These are phyloP conservation scores for Cystofilobasidium ferigula DNA, from an alignment of 768 basidiomycete species.

Conservation along the genomic window DNA sequence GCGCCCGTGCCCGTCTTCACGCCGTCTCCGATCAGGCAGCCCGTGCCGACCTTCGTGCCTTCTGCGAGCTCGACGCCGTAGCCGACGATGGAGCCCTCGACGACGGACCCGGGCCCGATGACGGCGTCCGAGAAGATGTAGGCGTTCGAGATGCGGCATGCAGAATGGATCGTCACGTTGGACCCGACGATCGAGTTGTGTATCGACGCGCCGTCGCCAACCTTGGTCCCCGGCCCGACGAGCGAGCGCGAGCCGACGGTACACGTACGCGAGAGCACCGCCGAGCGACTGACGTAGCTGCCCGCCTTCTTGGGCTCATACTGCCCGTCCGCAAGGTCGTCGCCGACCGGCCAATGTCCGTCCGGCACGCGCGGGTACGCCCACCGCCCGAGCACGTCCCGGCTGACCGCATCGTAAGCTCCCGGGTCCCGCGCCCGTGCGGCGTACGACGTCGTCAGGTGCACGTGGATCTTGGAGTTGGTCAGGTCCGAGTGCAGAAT, in stretches of 20 bases:
- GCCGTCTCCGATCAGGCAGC: constrained; percentile 70
- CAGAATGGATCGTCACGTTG: constrained; percentile 60
- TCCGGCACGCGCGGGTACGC: constrained; percentile 94
- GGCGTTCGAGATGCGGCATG: constrained; percentile 57
- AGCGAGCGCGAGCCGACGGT: constrained; percentile 70
- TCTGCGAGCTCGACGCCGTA: constrained; percentile 61
- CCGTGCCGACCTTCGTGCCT: constrained; percentile 54
- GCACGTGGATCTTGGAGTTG: constrained; percentile 87
- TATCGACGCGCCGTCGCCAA: constrained; percentile 58
- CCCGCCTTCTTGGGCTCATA: constrained; percentile 84
- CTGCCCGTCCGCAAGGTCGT: constrained; percentile 39
- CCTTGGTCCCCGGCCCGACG: constrained; percentile 64
- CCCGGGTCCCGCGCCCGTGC: constrained; percentile 86
- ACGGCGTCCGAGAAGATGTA: constrained; percentile 72
- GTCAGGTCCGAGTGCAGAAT: constrained; percentile 86
- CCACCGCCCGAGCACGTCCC: constrained; percentile 86
- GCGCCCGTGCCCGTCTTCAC: constrained; percentile 69
- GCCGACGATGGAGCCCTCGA: constrained; percentile 73
- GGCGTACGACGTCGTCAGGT: constrained; percentile 72
- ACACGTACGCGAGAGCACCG: constrained; percentile 71
- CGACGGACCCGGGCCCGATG: constrained; percentile 40
- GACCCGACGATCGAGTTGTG: constrained; percentile 65
- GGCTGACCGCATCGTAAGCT: constrained; percentile 83
- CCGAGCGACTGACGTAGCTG: constrained; percentile 76
- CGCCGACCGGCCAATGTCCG: constrained; percentile 70